These are phyloP conservation scores for Podila epigama DNA, from an alignment of 192 early-diverging fungal genomes.

Conservation along the genomic window DNA sequence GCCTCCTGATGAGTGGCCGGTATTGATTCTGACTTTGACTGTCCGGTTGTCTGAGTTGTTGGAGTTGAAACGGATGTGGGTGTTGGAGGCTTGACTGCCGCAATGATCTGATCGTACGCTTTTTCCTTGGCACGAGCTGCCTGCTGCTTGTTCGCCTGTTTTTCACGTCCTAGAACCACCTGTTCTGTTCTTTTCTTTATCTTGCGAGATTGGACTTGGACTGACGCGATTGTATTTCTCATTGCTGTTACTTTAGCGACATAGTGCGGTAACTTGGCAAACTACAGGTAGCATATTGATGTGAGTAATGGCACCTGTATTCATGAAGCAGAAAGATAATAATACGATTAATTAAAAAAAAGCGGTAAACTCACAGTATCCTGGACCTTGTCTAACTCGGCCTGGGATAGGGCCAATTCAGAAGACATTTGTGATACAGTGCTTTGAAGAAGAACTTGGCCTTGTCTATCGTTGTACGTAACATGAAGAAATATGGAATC, in stretches of 20 bases:
- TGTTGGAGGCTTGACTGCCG: constrained; percentile 8
- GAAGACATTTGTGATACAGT: constrained; percentile 27
- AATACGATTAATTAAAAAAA: constrained; percentile 3
- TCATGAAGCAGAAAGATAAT: too few species aligned
- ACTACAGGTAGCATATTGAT: constrained; percentile 1
- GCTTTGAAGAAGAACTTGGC: constrained; percentile 25
- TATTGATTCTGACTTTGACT: background rate
- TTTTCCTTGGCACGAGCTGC: constrained; percentile 22
- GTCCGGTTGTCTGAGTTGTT: background rate
- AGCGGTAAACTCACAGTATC: constrained; percentile 23
- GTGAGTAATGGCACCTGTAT: background rate
- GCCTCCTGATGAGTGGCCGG: background rate
- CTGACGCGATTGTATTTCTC: constrained; percentile 31
- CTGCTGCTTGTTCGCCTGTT: constrained; percentile 17
- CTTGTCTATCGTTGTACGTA: constrained; percentile 16
- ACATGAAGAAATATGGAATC: background rate
- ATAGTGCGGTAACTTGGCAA: constrained; percentile 40
- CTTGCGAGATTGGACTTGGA: constrained; percentile 20
- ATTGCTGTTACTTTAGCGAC: constrained; percentile 34
- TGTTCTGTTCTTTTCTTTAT: constrained; percentile 29
- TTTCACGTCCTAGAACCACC: constrained; percentile 31
- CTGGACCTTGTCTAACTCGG: constrained; percentile 29
- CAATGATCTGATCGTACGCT: constrained; percentile 40
- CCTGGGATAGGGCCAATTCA: constrained; percentile 16
- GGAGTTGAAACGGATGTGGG: background rate